Evolutionary conservation across 23 red algal genomes (phyloP), one percentile per base, ranked within the genome.

Genomic region (Pyropia haitanensis): DNA sequence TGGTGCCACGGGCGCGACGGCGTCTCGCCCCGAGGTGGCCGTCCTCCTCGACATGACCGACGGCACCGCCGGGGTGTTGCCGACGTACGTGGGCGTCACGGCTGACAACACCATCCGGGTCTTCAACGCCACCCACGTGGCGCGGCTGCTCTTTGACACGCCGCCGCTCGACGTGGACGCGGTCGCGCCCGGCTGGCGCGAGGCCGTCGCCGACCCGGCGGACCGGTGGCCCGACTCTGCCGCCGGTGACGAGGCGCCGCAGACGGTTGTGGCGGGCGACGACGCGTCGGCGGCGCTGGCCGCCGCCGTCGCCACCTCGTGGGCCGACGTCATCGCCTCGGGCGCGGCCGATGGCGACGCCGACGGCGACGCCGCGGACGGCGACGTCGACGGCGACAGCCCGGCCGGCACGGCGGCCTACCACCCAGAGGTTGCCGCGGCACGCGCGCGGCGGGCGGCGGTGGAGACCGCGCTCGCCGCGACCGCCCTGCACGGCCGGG

Each of bases 81-180:
- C 78, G 5, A 82, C 74, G 57, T 85, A 74, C 49, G 68, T 61
- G 13, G 80, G 68, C 31, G 70, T 85, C 15, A 62, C 67, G 49
- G 80, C 66, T 19, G 54, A 75, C 62, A 70, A 70, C 7, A 28
- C 73, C 26, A 59, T 85, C 9, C 26, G 66, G n/a, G 49, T 85
- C 1, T 85, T 85, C 44, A 75, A 44, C 30, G 68, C 73, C 49
- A 66, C 53, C 46, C 67, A 68, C 23, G 80, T 85, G 24, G 64
- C 58, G 0, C 52, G 61, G 53, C n/a, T 85, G n/a, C 58, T 73
- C 14, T 84, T 65, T 68, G 80, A 85, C 22, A 53, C 61, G 21
- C 67, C 71, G 27, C 53, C 68, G 16, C 52, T 85, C 17, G 61
- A 64, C 30, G 32, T 85, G 12, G 80, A 65, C 23, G 51, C 51